Conservation (phyloP, 2,329 filamentous ascomycete species). For the Aschersonia sp. region DNA sequence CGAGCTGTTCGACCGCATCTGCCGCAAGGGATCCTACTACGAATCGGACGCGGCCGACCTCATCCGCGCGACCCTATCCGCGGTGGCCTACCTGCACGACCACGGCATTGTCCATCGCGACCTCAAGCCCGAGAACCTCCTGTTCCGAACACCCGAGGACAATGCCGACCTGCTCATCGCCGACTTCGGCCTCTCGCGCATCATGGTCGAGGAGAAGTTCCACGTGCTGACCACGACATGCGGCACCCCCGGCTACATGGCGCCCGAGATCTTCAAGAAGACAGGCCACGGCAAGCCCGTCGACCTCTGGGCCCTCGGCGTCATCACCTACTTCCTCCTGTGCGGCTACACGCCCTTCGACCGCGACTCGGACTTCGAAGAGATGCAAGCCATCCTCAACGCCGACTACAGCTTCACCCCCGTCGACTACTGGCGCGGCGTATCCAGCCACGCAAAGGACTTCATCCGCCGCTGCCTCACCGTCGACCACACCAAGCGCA, state of each 20-base stretch:
- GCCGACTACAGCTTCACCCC: slow-evolving; percentile 95
- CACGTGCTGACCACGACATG: slow-evolving; percentile 96
- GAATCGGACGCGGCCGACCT: slow-evolving; percentile 93
- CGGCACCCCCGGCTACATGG: slow-evolving; percentile 97
- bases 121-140: slow-evolving; percentile 90
- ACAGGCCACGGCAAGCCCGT: slow-evolving; percentile 95
- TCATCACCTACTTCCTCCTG: slow-evolving; percentile 96
- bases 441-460: slow-evolving; percentile 72
- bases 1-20: slow-evolving; percentile 96
- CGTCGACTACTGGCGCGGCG: slow-evolving; percentile 89
- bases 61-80: slow-evolving; percentile 85
- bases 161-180: slow-evolving; percentile 95
- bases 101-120: slow-evolving; percentile 98
- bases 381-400: slow-evolving; percentile 97
- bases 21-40: slow-evolving; percentile 96
- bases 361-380: slow-evolving; percentile 91
- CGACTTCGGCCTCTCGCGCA: slow-evolving; percentile 87
- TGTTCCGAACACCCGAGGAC: slow-evolving; percentile 94
- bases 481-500: slow-evolving; percentile 71
- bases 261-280: slow-evolving; percentile 98
- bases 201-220: slow-evolving; percentile 99
- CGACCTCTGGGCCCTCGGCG: slow-evolving; percentile 94
- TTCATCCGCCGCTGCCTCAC: slow-evolving; percentile 90
- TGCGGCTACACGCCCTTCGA: slow-evolving; percentile 98
- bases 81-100: slow-evolving; percentile 97